phyloP scores from a whole-genome alignment of 108 stramenopile genomes.

The Mayamaea pseudoterrestris region DNA sequence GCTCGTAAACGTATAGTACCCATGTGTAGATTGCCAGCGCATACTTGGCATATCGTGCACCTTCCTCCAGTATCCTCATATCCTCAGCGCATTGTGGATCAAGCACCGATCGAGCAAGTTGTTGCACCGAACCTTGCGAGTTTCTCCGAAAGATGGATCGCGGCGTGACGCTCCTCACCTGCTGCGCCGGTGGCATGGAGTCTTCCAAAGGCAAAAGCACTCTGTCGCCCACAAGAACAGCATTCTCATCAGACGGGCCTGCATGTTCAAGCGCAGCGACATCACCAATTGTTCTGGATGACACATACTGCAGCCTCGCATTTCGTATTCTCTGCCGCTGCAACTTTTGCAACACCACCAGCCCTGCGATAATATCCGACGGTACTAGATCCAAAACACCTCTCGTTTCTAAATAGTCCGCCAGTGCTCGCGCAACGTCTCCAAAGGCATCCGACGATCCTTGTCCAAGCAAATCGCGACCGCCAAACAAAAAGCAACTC shows the following conservation, averaged over 20 bases:
- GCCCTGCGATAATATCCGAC: slow-evolving; percentile 59
- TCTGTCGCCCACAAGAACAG: background rate
- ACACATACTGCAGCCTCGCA: slow-evolving; percentile 7
- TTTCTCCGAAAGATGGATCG: no score
- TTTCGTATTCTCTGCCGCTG: slow-evolving; percentile 51
- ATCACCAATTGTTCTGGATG: background rate
- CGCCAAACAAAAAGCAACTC: slow-evolving; percentile 82
- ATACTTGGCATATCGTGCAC: slow-evolving; percentile 71
- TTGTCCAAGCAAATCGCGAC: slow-evolving; percentile 36
- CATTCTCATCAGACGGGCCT: background rate
- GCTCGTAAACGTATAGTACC: slow-evolving; percentile 74
- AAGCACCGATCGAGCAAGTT: no score
- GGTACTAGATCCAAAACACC: slow-evolving; percentile 75
- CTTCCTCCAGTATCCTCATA: slow-evolving; percentile 51
- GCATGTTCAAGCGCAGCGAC: background rate
- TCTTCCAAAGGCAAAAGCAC: background rate
- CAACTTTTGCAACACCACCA: slow-evolving; percentile 60
- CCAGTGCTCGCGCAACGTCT: slow-evolving; percentile 61
- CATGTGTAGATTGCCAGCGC: slow-evolving; percentile 85
- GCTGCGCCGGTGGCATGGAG: background rate
- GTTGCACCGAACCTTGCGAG: no score
- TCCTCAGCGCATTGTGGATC: slow-evolving; percentile 22
- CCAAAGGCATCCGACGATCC: slow-evolving; percentile 29
- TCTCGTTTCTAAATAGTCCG: slow-evolving; percentile 70
- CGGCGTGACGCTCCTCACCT: background rate